Conservation (phyloP, 2,329 filamentous ascomycete species). For the Aspergillus hiratsukae region DNA sequence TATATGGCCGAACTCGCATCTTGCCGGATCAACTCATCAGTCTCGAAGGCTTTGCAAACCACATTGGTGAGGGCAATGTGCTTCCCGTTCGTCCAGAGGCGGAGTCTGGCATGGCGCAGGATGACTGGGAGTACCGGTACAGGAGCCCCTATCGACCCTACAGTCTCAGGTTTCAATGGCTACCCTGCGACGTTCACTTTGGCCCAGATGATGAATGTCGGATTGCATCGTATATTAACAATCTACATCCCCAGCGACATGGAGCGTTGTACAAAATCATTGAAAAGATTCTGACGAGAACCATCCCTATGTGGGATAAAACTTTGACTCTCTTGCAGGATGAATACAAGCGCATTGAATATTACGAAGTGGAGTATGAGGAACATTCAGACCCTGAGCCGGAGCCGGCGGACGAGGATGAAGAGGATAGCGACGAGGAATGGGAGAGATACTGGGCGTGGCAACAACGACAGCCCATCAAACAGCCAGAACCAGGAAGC, state of each 20-base stretch:
- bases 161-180: conserved; percentile 45
- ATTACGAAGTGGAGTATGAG: conserved; percentile 5
- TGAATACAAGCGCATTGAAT: conserved; percentile 7
- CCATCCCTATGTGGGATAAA: conserved; percentile 47
- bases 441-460: not conserved
- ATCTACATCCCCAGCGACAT: conserved; percentile 36
- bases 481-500: conserved; percentile 14
- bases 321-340: conserved; percentile 8
- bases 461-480: not conserved
- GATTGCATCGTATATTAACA: conserved; percentile 44
- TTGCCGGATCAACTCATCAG: conserved; percentile 13
- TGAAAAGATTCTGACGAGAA: conserved; percentile 32
- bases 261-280: conserved; percentile 32
- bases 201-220: conserved; percentile 13
- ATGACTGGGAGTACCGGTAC: not conserved
- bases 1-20: conserved; percentile 23
- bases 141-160: not conserved
- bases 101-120: not conserved
- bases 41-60: conserved; percentile 16
- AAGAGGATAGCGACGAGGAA: not conserved
- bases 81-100: conserved; percentile 7
- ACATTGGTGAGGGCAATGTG: not conserved
- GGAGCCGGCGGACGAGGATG: not conserved
- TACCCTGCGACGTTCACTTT: conserved; percentile 38
- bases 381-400: conserved; percentile 2